A percentile compares a stretch with the other conserved stretches of the same genome.
Evolutionary conservation across 345 rosid species (phyloP).

Genomic region (Arabidopsis suecica): DNA sequence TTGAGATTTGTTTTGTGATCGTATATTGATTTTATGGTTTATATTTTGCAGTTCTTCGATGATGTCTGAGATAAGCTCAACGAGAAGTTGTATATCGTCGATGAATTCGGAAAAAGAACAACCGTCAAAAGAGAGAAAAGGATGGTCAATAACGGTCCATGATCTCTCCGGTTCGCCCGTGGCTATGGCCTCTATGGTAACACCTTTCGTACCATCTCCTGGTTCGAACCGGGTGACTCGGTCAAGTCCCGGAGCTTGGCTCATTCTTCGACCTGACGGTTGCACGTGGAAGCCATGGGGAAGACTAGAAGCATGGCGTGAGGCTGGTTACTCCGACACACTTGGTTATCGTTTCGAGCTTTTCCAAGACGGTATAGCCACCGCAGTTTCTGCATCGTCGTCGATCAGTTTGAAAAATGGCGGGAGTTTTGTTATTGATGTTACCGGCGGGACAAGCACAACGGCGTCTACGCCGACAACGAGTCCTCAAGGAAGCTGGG

Average conservation of each 20-base stretch:
- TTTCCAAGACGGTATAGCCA: conserved; percentile 62
- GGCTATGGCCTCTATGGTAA: conserved; percentile 97
- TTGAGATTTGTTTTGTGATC: conserved; percentile 1
- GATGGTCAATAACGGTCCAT: conserved; percentile 91
- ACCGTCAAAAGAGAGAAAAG: conserved; percentile 74
- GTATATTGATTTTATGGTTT: background rate
- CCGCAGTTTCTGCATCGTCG: conserved; percentile 53
- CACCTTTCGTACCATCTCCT: conserved; percentile 93
- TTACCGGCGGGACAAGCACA: conserved; percentile 53
- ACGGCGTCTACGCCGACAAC: conserved; percentile 61
- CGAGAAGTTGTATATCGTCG: conserved; percentile 59
- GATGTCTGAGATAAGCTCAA: conserved; percentile 44
- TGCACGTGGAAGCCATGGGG: conserved; percentile 99
- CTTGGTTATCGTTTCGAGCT: conserved; percentile 85
- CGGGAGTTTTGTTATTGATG: conserved; percentile 80
- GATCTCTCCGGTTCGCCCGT: conserved; percentile 97
- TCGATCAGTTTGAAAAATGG: conserved; percentile 65
- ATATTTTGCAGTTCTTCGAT: conserved; percentile 61
- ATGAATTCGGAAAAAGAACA: conserved; percentile 64
- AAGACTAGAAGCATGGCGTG: conserved; percentile 92
- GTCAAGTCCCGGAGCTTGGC: conserved; percentile 95
- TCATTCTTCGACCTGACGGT: conserved; percentile 77
- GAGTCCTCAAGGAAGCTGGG: conserved; percentile 88
- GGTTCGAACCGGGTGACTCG: conserved; percentile 81
- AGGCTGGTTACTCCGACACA: conserved; percentile 53